phyloP scores from a whole-genome alignment of 805 yeast species.

The Spathaspora hagerdaliae region DNA sequence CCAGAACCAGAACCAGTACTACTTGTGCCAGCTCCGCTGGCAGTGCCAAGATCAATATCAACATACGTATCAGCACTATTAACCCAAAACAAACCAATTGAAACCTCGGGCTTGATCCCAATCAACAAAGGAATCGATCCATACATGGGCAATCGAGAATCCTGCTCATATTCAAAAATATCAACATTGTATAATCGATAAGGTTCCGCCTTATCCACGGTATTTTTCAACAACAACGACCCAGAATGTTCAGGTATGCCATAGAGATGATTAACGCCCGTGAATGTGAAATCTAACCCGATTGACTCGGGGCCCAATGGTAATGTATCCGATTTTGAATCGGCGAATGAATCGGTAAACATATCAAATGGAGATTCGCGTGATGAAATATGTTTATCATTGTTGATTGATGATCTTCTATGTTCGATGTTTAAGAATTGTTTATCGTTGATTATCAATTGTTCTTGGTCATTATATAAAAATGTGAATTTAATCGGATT shows the following conservation, averaged over 20 bases:
- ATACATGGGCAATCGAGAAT: slow-evolving; percentile 86
- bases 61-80: slow-evolving; percentile 91
- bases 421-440: slow-evolving; percentile 82
- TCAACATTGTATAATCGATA: slow-evolving; percentile 91
- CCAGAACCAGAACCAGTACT: too few relatives aligned
- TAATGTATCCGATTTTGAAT: slow-evolving; percentile 58
- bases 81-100: slow-evolving; percentile 85
- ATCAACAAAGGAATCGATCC: slow-evolving; percentile 90
- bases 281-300: slow-evolving; percentile 70
- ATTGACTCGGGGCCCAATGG: slow-evolving; percentile 90
- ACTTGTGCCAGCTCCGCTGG: slow-evolving; percentile 7
- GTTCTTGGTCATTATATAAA: slow-evolving; percentile 39
- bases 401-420: slow-evolving; percentile 43
- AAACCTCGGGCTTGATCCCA: slow-evolving; percentile 52
- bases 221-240: slow-evolving; percentile 66
- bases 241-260: slow-evolving; percentile 99
- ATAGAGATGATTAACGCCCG: slow-evolving; percentile 59
- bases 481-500: slow-evolving; percentile 51
- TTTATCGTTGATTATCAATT: slow-evolving; percentile 63
- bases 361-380: slow-evolving; percentile 64
- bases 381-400: slow-evolving; percentile 32
- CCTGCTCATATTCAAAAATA: slow-evolving; percentile 86
- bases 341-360: slow-evolving; percentile 70
- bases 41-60: slow-evolving; percentile 58
- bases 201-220: slow-evolving; percentile 56